These are phyloP conservation scores for Fusarium nygamai DNA, from an alignment of 2,329 filamentous ascomycete species.

Conservation along the genomic window DNA sequence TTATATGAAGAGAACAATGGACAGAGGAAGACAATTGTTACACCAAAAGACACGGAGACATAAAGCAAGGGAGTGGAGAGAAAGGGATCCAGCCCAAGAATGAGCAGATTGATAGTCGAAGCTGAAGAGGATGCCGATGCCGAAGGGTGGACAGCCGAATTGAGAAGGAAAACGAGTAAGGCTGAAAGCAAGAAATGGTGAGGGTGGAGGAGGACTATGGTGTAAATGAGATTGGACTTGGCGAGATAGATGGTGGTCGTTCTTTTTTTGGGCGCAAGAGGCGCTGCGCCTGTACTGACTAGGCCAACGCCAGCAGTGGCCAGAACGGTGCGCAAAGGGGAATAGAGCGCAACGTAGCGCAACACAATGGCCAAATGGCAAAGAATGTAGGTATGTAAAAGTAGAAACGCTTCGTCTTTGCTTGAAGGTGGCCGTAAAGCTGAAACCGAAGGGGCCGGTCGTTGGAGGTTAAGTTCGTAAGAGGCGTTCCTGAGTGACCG, in stretches of 20 bases:
- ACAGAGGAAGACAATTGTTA: conserved; percentile 14
- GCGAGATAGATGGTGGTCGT: conserved; percentile 1
- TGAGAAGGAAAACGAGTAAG: conserved; percentile 10
- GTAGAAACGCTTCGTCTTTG: background rate
- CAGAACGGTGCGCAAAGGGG: conserved; percentile 28
- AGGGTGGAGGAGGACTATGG: conserved; percentile 19
- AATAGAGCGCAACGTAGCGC: conserved; percentile 11
- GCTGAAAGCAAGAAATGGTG: conserved; percentile 5
- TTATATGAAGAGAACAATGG: background rate
- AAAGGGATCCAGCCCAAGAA: conserved; percentile 37
- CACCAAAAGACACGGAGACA: conserved; percentile 22
- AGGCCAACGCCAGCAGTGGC: conserved; percentile 36
- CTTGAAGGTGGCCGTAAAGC: conserved; percentile 13
- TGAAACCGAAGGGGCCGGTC: conserved; percentile 23
- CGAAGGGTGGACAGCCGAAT: conserved; percentile 1
- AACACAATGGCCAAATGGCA: conserved; percentile 5
- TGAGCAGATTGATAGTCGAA: conserved; percentile 30
- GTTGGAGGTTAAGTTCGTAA: conserved; percentile 26
- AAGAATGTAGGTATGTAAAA: background rate
- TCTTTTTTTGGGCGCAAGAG: conserved; percentile 15
- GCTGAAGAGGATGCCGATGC: background rate
- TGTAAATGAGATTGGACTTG: conserved; percentile 30
- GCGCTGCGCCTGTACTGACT: conserved; percentile 24
- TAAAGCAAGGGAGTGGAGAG: conserved; percentile 24
- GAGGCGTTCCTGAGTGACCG: conserved; percentile 27